Conservation (phyloP, 2,329 filamentous ascomycete genomes). For the Fusarium sublunatum region DNA sequence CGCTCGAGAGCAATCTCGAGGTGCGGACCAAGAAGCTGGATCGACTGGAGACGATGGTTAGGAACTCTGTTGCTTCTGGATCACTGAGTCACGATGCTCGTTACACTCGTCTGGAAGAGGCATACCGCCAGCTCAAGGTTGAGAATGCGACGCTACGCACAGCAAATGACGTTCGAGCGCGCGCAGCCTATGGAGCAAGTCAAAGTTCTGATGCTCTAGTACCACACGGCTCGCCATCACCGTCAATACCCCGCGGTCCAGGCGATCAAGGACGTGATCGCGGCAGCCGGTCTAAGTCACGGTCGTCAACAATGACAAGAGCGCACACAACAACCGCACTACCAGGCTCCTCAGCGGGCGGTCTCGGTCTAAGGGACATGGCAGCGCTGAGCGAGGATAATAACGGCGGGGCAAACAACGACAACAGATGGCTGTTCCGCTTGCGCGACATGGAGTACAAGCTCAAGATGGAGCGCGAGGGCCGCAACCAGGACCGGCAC, state of each 20-base stretch:
- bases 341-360: conserved; percentile 40
- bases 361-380: conserved; percentile 47
- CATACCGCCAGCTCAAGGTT: conserved; percentile 71
- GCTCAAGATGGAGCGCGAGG: conserved; percentile 90
- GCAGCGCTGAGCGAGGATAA: conserved; percentile 42
- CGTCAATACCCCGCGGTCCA: conserved; percentile 63
- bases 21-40: conserved; percentile 86
- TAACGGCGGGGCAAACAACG: conserved; percentile 51
- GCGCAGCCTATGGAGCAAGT: conserved; percentile 57
- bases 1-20: conserved; percentile 83
- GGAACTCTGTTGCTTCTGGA: conserved; percentile 69
- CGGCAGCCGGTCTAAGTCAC: conserved; percentile 47
- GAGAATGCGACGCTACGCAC: conserved; percentile 77
- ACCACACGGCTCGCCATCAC: conserved; percentile 62
- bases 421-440: conserved; percentile 86
- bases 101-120: conserved; percentile 67
- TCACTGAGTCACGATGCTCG: conserved; percentile 58
- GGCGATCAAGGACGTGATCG: conserved; percentile 60
- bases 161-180: conserved; percentile 67
- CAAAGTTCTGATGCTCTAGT: conserved; percentile 54
- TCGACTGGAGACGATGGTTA: conserved; percentile 81
- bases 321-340: conserved; percentile 47
- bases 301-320: conserved; percentile 50
- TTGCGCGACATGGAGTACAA: conserved; percentile 88
- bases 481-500: conserved; percentile 82